These are phyloP conservation scores for Przewalskia tangutica DNA, from an alignment of 257 asterid genomes.

Conservation along the genomic window DNA sequence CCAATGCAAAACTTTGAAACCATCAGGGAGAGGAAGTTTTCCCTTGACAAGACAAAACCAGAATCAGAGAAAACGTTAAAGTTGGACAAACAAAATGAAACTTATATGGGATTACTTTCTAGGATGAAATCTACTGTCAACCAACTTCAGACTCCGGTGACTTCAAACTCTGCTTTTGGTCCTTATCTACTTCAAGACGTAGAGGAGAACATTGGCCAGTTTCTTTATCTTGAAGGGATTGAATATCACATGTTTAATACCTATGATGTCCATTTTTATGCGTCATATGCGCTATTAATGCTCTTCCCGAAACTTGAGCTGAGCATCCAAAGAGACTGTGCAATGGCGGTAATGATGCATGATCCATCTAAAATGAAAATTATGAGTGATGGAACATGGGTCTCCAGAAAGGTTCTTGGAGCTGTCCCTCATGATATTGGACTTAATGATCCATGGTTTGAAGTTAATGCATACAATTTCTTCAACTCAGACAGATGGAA, in stretches of 20 bases:
- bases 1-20: constrained; percentile 52
- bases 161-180: constrained; percentile 64
- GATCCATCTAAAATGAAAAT: constrained; percentile 63
- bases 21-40: constrained; percentile 37
- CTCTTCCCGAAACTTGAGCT: constrained; percentile 85
- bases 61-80: constrained; percentile 3
- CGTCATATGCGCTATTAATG: constrained; percentile 64
- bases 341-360: constrained; percentile 93
- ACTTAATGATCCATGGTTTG: constrained; percentile 92
- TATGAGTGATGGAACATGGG: constrained; percentile 56
- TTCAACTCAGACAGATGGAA: constrained; percentile 90
- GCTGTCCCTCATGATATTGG: constrained; percentile 99
- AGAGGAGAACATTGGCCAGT: constrained; percentile 89
- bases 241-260: constrained; percentile 97
- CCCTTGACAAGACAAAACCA: constrained; percentile 39
- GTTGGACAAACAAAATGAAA: constrained; percentile 35
- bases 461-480: constrained; percentile 65
- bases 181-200: constrained; percentile 51
- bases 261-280: constrained; percentile 85
- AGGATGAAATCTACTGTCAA: constrained; percentile 59
- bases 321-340: constrained; percentile 87
- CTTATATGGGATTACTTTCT: constrained; percentile 59
- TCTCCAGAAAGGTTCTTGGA: constrained; percentile 69
- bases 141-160: constrained; percentile 47
- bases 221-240: constrained; percentile 87